These are phyloP conservation scores for Pilatotrama ljubarskyi DNA, from an alignment of 768 basidiomycete genomes.

Conservation along the genomic window DNA sequence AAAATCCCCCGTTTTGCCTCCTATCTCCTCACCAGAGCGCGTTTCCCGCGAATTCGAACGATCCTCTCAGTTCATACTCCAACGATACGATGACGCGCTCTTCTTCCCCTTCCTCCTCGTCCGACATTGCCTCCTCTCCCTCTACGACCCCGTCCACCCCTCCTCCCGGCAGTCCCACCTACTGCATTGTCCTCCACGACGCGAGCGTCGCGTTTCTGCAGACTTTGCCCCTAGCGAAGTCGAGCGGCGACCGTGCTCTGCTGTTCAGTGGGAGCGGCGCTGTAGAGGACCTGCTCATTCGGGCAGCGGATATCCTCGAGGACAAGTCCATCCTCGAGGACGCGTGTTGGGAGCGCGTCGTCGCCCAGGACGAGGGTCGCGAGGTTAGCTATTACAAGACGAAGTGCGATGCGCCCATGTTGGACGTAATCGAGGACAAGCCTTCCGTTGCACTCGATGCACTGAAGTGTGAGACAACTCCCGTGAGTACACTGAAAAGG, in stretches of 20 bases:
- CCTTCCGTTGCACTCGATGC: constrained; percentile 7
- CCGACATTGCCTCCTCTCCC: constrained; percentile 6
- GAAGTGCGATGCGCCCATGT: neutral
- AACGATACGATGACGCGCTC: constrained; percentile 13
- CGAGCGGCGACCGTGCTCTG: constrained; percentile 24
- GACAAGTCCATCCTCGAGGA: constrained; percentile 17
- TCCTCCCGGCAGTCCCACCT: constrained; percentile 3
- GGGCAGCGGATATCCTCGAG: constrained; percentile 20
- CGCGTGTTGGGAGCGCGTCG: constrained; percentile 19
- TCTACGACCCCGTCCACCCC: constrained; percentile 22
- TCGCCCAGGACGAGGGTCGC: constrained; percentile 4
- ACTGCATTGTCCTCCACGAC: constrained; percentile 22
- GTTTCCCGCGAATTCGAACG: neutral
- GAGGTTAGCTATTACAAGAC: constrained; percentile 21
- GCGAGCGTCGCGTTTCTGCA: constrained; percentile 20
- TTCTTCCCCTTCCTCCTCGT: constrained; percentile 19
- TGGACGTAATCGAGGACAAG: neutral
- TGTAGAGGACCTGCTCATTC: constrained; percentile 13
- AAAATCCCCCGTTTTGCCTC: constrained; percentile 10
- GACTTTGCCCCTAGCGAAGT: constrained; percentile 17
- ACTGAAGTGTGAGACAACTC: constrained; percentile 3
- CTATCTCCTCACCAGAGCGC: neutral
- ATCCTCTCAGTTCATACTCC: neutral
- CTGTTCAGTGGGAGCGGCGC: constrained; percentile 20
- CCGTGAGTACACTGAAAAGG: constrained; percentile 14